phyloP scores from a whole-genome alignment of 495 filamentous ascomycete species.

The Penicillium roqueforti region DNA sequence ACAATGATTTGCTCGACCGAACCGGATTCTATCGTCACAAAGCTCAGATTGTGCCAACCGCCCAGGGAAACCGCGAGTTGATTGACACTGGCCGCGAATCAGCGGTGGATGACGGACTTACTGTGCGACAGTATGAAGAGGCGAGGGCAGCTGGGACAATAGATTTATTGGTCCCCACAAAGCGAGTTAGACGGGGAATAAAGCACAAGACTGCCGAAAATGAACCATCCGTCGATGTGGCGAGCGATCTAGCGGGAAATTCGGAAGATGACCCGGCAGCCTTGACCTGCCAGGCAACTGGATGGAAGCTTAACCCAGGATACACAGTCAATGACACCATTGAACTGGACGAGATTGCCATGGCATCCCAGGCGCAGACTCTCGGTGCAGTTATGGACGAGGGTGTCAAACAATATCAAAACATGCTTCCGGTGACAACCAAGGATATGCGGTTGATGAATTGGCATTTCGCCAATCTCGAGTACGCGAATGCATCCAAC shows the following conservation, averaged over 20 bases:
- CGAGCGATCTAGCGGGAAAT: constrained; percentile 51
- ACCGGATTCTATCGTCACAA: constrained; percentile 85
- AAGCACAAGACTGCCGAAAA: constrained; percentile 46
- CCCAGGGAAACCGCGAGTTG: constrained; percentile 79
- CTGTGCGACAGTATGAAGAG: constrained; percentile 67
- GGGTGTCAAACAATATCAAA: constrained; percentile 80
- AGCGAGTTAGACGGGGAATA: constrained; percentile 41
- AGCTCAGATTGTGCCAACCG: constrained; percentile 58
- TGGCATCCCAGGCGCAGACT: constrained; percentile 59
- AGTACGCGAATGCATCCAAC: constrained; percentile 93
- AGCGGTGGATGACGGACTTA: constrained; percentile 61
- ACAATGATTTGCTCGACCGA: constrained; percentile 89
- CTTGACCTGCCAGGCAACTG: constrained; percentile 67
- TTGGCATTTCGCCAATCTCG: constrained; percentile 97
- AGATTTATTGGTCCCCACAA: constrained; percentile 37
- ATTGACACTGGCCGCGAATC: constrained; percentile 82
- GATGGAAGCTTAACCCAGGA: constrained; percentile 71
- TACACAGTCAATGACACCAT: constrained; percentile 63
- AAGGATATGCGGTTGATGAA: constrained; percentile 89
- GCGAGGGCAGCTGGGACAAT: constrained; percentile 44
- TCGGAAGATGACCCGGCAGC: constrained; percentile 63
- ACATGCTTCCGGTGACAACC: constrained; percentile 73
- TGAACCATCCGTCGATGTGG: constrained; percentile 36
- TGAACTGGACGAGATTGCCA: constrained; percentile 63
- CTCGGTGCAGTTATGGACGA: constrained; percentile 87